Percentiles rank a stretch among this genome's conserved stretches.
Evolutionary conservation across 441 rosid genomes (phyloP).

Genomic region (Pelargonium australe): DNA sequence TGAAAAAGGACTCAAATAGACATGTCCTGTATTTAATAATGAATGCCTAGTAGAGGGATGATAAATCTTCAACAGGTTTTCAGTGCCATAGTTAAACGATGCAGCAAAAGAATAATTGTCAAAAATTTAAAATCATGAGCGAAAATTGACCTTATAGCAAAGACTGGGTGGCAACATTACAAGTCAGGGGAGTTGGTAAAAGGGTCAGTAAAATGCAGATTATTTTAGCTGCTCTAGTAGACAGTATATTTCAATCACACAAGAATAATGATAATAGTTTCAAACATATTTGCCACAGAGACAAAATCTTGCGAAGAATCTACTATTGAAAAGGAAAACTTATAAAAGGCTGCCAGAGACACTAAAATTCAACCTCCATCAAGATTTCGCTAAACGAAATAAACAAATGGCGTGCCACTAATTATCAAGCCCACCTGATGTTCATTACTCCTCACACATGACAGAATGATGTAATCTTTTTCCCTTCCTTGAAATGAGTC

Average conservation of each 20-base stretch:
- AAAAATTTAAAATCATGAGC: neutral
- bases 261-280: neutral
- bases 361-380: neutral
- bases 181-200: neutral
- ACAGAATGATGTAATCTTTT: slow-evolving; percentile 94
- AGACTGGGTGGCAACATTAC: neutral
- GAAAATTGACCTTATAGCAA: neutral
- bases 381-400: neutral
- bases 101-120: neutral
- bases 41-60: too few relatives aligned
- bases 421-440: slow-evolving; percentile 68
- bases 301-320: neutral
- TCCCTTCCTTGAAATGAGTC: slow-evolving; percentile 99
- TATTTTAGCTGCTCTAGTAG: neutral
- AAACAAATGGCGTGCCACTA: neutral
- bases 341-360: neutral
- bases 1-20: neutral
- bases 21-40: neutral
- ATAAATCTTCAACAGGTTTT: neutral
- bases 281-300: neutral
- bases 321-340: neutral
- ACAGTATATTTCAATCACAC: neutral
- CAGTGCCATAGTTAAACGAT: neutral
- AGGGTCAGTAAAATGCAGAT: slow-evolving; percentile 1
- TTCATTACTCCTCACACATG: slow-evolving; percentile 98